Percentiles rank a stretch among this genome's conserved stretches.
These are phyloP conservation scores for Suillus weaverae DNA, from an alignment of 768 basidiomycete species.

Conservation along the genomic window DNA sequence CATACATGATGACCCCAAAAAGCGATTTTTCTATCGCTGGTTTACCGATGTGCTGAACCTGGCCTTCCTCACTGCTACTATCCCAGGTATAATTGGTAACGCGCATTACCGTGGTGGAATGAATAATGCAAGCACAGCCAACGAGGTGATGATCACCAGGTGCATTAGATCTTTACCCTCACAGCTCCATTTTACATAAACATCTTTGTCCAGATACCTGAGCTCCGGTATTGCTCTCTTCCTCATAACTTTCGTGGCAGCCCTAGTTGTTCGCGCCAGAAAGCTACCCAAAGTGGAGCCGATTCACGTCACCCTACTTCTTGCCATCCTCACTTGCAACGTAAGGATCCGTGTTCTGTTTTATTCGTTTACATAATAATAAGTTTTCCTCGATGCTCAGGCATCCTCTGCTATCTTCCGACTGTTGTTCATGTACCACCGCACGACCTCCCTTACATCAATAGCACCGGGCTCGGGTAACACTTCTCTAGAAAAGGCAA, in stretches of 20 bases:
- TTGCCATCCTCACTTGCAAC: conserved; percentile 26
- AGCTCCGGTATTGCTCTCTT: conserved; percentile 29
- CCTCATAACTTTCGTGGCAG: conserved; percentile 21
- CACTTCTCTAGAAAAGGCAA: conserved; percentile 34
- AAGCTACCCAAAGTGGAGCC: conserved; percentile 30
- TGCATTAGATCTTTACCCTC: conserved; percentile 18
- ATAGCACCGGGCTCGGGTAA: conserved; percentile 33
- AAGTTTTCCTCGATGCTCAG: not conserved
- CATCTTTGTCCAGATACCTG: conserved; percentile 22
- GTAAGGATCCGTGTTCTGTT: conserved; percentile 26
- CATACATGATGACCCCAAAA: conserved; percentile 29
- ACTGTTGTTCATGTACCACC: conserved; percentile 38
- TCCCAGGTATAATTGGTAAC: conserved; percentile 34
- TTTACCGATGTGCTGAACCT: conserved; percentile 25
- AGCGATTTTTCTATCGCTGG: conserved; percentile 33
- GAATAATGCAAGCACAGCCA: conserved; percentile 18
- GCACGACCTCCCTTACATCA: conserved; percentile 35
- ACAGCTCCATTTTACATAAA: not conserved
- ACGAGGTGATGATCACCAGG: conserved; percentile 20
- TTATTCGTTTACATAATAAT: not conserved
- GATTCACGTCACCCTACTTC: conserved; percentile 18
- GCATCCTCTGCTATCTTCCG: conserved; percentile 40
- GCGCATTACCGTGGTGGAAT: conserved; percentile 19
- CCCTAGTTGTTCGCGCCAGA: conserved; percentile 24
- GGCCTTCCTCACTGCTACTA: conserved; percentile 31